Evolutionary conservation across 768 basidiomycete genomes (phyloP).

Genomic region (Boletus rufocinnamomeus): DNA sequence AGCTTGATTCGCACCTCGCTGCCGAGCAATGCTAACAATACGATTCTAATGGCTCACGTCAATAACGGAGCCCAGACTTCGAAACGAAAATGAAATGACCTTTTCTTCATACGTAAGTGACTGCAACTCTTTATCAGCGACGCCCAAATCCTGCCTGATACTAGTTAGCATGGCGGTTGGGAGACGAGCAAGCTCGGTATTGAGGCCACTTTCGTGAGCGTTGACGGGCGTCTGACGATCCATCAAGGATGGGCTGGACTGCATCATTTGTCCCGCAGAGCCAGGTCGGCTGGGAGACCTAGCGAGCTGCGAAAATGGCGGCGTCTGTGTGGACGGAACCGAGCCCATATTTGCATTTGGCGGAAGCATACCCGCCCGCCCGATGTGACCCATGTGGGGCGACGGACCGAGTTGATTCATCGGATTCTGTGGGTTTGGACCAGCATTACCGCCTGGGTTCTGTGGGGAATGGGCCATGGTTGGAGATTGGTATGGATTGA

Average conservation of each 20-base stretch:
- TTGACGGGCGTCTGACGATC: constrained; percentile 45
- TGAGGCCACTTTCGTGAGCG: constrained; percentile 31
- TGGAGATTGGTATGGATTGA: constrained; percentile 60
- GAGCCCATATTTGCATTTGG: constrained; percentile 43
- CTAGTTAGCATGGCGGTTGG: constrained; percentile 35
- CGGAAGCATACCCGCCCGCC: constrained; percentile 50
- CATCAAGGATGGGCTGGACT: constrained; percentile 60
- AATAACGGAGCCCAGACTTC: constrained; percentile 1
- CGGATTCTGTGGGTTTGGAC: constrained; percentile 35
- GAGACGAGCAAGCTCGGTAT: constrained; percentile 45
- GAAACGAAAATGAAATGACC: constrained; percentile 38
- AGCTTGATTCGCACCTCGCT: constrained; percentile 19
- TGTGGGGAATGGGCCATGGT: constrained; percentile 65
- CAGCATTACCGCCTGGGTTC: constrained; percentile 38
- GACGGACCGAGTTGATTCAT: constrained; percentile 57
- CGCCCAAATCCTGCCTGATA: constrained; percentile 46
- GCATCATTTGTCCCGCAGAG: constrained; percentile 51
- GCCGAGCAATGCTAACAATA: constrained; percentile 35
- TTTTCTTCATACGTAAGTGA: constrained; percentile 57
- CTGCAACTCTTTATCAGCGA: constrained; percentile 47
- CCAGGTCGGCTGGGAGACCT: constrained; percentile 64
- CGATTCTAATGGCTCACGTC: constrained; percentile 36
- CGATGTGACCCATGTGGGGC: constrained; percentile 51
- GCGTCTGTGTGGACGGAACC: constrained; percentile 41
- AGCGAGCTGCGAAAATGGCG: constrained; percentile 44